These are phyloP conservation scores for Leccinum sublutescens DNA, from an alignment of 768 basidiomycete genomes.

Conservation along the genomic window DNA sequence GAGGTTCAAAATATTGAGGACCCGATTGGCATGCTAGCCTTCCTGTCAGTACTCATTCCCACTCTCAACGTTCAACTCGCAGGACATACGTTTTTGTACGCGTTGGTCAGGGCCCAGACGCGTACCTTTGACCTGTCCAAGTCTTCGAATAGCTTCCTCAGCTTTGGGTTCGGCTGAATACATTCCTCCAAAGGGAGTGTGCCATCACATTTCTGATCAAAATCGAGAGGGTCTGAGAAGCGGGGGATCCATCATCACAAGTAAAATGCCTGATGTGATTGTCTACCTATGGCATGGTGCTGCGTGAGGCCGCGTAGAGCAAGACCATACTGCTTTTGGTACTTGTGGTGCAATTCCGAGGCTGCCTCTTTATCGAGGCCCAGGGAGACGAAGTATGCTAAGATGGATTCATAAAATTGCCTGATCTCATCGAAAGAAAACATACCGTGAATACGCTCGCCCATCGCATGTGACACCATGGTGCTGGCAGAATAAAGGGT, in stretches of 20 bases:
- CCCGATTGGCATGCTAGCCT: conserved; percentile 74
- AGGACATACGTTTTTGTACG: conserved; percentile 62
- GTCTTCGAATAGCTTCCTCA: conserved; percentile 71
- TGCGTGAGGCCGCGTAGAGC: conserved; percentile 74
- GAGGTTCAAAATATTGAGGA: conserved; percentile 69
- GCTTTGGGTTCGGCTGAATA: conserved; percentile 59
- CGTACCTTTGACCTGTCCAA: conserved; percentile 72
- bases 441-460: conserved; percentile 71
- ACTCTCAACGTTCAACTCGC: conserved; percentile 13
- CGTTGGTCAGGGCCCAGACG: conserved; percentile 89
- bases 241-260: background rate
- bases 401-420: background rate
- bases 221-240: conserved; percentile 74
- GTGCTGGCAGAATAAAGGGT: conserved; percentile 79
- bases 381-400: conserved; percentile 73
- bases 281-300: conserved; percentile 73
- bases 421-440: background rate
- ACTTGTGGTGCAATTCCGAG: conserved; percentile 61
- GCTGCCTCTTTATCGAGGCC: conserved; percentile 71
- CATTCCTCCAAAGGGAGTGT: conserved; percentile 79
- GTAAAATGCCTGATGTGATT: conserved; percentile 2
- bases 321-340: conserved; percentile 81
- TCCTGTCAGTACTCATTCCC: conserved; percentile 6
- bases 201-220: conserved; percentile 81
- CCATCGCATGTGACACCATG: conserved; percentile 78